A percentile compares a stretch with the other conserved stretches of the same genome.
These are phyloP conservation scores for Raffaelea arxii DNA, from an alignment of 2,329 filamentous ascomycete species.

Conservation along the genomic window DNA sequence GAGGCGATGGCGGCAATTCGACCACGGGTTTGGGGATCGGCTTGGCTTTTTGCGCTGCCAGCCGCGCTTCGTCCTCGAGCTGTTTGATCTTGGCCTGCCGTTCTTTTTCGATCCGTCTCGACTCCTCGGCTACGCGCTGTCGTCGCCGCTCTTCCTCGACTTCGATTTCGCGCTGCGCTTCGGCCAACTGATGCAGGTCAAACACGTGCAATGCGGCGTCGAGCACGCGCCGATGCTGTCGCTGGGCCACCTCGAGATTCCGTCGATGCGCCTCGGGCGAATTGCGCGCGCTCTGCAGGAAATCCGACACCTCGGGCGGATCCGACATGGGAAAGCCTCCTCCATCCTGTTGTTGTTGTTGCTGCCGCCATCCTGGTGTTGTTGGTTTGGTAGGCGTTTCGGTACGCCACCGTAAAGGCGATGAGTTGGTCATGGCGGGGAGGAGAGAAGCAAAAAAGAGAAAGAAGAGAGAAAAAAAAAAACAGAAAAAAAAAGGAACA, in stretches of 20 bases:
- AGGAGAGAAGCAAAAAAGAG: background rate
- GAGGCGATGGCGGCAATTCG: constrained; percentile 2
- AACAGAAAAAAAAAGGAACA: background rate
- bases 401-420: constrained; percentile 13
- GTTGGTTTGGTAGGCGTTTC: background rate
- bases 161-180: constrained; percentile 16
- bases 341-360: background rate
- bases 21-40: constrained; percentile 16
- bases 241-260: constrained; percentile 19
- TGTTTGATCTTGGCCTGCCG: constrained; percentile 14
- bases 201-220: constrained; percentile 14
- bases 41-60: constrained; percentile 22
- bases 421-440: constrained; percentile 19
- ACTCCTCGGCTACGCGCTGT: constrained; percentile 16
- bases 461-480: background rate
- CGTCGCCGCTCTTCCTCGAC: constrained; percentile 15
- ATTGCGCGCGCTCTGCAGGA: constrained; percentile 20
- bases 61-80: constrained; percentile 20
- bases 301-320: constrained; percentile 16
- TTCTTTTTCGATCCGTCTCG: constrained; percentile 14
- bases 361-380: background rate
- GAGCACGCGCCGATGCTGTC: constrained; percentile 19
- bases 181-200: constrained; percentile 14
- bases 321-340: constrained; percentile 3
- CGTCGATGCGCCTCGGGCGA: constrained; percentile 21